Evolutionary conservation across 169 alveolate genomes (phyloP).

Genomic region (Plasmodium fragile): DNA sequence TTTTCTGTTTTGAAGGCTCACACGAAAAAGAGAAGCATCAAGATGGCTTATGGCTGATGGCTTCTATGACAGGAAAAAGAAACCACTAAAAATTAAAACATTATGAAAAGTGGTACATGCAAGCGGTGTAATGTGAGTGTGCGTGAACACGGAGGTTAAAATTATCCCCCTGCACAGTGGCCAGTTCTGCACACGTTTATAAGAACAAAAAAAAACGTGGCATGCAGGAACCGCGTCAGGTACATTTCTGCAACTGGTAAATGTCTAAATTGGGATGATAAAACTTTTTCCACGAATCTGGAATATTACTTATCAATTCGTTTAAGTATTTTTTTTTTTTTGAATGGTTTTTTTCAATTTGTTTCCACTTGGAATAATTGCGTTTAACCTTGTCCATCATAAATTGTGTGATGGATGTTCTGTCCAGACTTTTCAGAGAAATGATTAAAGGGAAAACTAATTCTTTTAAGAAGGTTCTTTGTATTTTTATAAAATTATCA

Average conservation of each 20-base stretch:
- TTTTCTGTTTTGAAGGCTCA: background rate
- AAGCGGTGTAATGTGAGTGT: background rate
- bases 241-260: constrained; percentile 24
- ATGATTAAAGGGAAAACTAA: constrained; percentile 49
- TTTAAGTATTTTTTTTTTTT: constrained; percentile 35
- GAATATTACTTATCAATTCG: constrained; percentile 44
- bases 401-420: constrained; percentile 37
- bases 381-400: constrained; percentile 60
- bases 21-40: background rate
- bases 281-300: constrained; percentile 40
- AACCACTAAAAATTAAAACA: background rate
- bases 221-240: background rate
- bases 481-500: constrained; percentile 92
- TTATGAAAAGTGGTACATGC: background rate
- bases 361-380: constrained; percentile 68
- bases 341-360: constrained; percentile 51
- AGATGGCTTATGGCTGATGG: background rate
- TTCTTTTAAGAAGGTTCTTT: constrained; percentile 92
- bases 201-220: background rate
- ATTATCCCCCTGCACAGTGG: background rate
- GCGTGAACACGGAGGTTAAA: background rate
- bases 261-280: constrained; percentile 43
- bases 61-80: background rate
- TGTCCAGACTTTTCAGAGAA: constrained; percentile 56
- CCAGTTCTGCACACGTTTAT: background rate